Evolutionary conservation across 495 filamentous ascomycete genomes (phyloP).

Genomic region (Penicilliopsis zonata): DNA sequence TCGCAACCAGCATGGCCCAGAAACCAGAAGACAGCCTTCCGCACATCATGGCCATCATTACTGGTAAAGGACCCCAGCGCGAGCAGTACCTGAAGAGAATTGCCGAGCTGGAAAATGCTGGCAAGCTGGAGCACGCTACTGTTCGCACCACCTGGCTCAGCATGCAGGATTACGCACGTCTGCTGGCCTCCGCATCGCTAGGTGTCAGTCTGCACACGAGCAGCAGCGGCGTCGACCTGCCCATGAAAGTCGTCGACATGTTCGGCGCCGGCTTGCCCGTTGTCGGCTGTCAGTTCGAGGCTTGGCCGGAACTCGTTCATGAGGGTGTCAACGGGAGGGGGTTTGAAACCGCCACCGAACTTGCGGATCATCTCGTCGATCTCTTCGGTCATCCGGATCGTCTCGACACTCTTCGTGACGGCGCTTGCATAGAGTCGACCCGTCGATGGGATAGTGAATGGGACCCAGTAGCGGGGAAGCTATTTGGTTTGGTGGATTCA

Average conservation of each 20-base stretch:
- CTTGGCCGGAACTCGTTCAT: constrained; percentile 74
- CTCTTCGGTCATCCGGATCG: constrained; percentile 45
- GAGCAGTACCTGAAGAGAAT: constrained; percentile 60
- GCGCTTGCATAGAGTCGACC: constrained; percentile 64
- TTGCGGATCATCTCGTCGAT: constrained; percentile 44
- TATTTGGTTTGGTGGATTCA: constrained; percentile 60
- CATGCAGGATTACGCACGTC: constrained; percentile 68
- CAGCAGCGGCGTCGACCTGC: constrained; percentile 87
- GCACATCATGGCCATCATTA: constrained; percentile 73
- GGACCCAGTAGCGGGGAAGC: constrained; percentile 61
- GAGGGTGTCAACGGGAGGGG: constrained; percentile 79
- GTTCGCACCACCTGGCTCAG: constrained; percentile 76
- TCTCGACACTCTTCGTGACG: constrained; percentile 50
- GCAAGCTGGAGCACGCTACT: constrained; percentile 51
- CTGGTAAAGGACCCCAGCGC: constrained; percentile 82
- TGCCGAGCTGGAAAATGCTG: constrained; percentile 38
- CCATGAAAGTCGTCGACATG: constrained; percentile 99
- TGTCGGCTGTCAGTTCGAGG: constrained; percentile 64
- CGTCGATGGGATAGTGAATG: constrained; percentile 92
- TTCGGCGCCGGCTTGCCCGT: constrained; percentile 91
- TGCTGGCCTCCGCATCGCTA: constrained; percentile 81
- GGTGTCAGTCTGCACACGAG: constrained; percentile 88
- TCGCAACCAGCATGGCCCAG: constrained; percentile 18
- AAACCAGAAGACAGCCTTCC: constrained; percentile 42
- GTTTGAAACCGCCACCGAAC: constrained; percentile 54